phyloP scores from a whole-genome alignment of 768 basidiomycete genomes.

The Russula brevipes region DNA sequence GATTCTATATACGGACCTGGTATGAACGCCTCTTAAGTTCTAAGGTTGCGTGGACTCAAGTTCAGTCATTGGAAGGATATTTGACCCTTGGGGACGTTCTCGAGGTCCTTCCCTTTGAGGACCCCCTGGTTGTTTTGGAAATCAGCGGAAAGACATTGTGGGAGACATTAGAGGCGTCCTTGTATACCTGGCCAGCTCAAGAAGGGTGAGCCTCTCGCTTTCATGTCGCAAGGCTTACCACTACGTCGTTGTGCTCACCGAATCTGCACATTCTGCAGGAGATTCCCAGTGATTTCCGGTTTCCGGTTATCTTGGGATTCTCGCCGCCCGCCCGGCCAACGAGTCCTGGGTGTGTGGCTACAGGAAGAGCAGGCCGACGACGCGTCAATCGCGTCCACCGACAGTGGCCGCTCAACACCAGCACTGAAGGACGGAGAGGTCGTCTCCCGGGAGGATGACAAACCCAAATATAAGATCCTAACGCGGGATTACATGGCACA shows the following conservation, averaged over 20 bases:
- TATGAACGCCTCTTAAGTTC: slow-evolving; percentile 27
- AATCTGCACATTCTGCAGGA: slow-evolving; percentile 51
- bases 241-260: not conserved
- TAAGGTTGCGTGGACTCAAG: not conserved
- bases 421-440: slow-evolving; percentile 45
- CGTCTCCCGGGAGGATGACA: slow-evolving; percentile 47
- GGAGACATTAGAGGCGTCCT: slow-evolving; percentile 67
- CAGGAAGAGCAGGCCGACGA: slow-evolving; percentile 30
- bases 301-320: slow-evolving; percentile 87
- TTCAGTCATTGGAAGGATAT: slow-evolving; percentile 41
- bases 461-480: slow-evolving; percentile 68
- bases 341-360: slow-evolving; percentile 70
- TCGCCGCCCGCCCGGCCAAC: slow-evolving; percentile 57
- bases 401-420: slow-evolving; percentile 27
- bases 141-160: slow-evolving; percentile 75
- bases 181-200: slow-evolving; percentile 81
- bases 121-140: slow-evolving; percentile 76
- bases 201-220: slow-evolving; percentile 57
- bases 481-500: slow-evolving; percentile 83
- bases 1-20: slow-evolving; percentile 84
- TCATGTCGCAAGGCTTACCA: not conserved
- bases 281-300: slow-evolving; percentile 85
- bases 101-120: slow-evolving; percentile 86
- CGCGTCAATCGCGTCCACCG: slow-evolving; percentile 17
- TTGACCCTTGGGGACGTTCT: slow-evolving; percentile 82